A percentile compares a stretch with the other conserved stretches of the same genome.
Conservation (phyloP, 176 grass and related monocot genomes). For the Lolium rigidum region DNA sequence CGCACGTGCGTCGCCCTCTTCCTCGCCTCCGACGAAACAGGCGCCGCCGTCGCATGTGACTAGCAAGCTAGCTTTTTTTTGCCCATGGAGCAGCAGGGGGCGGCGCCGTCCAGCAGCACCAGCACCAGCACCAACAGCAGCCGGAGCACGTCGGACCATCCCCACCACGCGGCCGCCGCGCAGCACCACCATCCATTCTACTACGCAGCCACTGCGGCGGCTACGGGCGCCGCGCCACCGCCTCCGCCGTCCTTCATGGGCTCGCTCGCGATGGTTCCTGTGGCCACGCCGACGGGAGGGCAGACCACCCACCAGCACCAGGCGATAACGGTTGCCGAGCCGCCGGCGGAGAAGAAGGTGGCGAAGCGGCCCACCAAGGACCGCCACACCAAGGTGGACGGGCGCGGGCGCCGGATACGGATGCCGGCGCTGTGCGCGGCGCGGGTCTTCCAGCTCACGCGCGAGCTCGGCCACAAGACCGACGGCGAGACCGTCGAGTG, state of each 20-base stretch:
- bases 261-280: slow-evolving; percentile 52
- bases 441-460: slow-evolving; percentile 95
- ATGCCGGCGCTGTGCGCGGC: slow-evolving; percentile 98
- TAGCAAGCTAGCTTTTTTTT: background rate
- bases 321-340: slow-evolving; percentile 29
- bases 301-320: slow-evolving; percentile 25
- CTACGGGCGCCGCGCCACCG: background rate
- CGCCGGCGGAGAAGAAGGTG: slow-evolving; percentile 22
- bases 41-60: slow-evolving; percentile 26
- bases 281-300: background rate
- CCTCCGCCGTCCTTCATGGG: slow-evolving; percentile 67
- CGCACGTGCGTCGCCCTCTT: slow-evolving; percentile 46
- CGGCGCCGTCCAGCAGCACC: slow-evolving; percentile 73
- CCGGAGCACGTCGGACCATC: slow-evolving; percentile 77
- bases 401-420: slow-evolving; percentile 88
- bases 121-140: slow-evolving; percentile 93
- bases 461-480: slow-evolving; percentile 96
- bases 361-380: slow-evolving; percentile 81
- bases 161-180: slow-evolving; percentile 44
- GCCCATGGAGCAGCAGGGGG: slow-evolving; percentile 51
- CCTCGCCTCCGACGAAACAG: slow-evolving; percentile 16
- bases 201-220: slow-evolving; percentile 45
- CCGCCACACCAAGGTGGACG: slow-evolving; percentile 97
- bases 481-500: slow-evolving; percentile 99
- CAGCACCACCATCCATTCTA: slow-evolving; percentile 71